phyloP scores from a whole-genome alignment of 345 rosid genomes.

The Camelina laxa region DNA sequence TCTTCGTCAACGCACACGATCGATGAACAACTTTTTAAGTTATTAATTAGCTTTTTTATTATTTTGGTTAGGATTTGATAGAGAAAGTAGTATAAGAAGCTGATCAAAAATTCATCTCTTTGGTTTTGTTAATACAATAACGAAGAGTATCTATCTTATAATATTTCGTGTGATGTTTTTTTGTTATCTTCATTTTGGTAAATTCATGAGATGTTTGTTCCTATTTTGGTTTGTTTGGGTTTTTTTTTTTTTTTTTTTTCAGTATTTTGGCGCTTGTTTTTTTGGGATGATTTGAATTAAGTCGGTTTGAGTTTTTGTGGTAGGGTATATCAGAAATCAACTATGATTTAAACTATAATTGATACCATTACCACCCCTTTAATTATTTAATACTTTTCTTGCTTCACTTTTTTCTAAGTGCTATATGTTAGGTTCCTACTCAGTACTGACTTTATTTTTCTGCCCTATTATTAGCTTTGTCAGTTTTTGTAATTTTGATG shows the following conservation, averaged over 20 bases:
- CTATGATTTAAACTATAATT: slow-evolving; percentile 26
- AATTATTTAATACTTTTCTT: slow-evolving; percentile 17
- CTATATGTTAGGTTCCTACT: slow-evolving; percentile 41
- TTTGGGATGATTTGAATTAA: slow-evolving; percentile 42
- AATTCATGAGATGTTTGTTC: not conserved
- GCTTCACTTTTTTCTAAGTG: slow-evolving; percentile 23
- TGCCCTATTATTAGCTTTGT: slow-evolving; percentile 25
- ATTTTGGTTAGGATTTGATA: slow-evolving; percentile 13
- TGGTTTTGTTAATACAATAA: slow-evolving; percentile 39
- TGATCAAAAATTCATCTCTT: slow-evolving; percentile 30
- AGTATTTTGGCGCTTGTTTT: slow-evolving; percentile 42
- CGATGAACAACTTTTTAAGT: slow-evolving; percentile 17
- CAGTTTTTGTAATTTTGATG: slow-evolving; percentile 15
- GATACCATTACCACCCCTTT: slow-evolving; percentile 10
- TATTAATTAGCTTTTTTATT: slow-evolving; percentile 7
- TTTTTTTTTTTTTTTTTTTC: not conserved
- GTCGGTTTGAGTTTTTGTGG: slow-evolving; percentile 46
- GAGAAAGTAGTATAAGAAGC: slow-evolving; percentile 29
- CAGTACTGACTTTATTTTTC: slow-evolving; percentile 31
- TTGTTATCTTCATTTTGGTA: slow-evolving; percentile 24
- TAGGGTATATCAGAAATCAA: slow-evolving; percentile 38
- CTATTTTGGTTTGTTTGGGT: not conserved
- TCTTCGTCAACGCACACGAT: slow-evolving; percentile 66
- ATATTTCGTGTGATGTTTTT: slow-evolving; percentile 22
- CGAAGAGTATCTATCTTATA: slow-evolving; percentile 37